These are phyloP conservation scores for Escallonia rubra DNA, from an alignment of 129 eudicot species.

Conservation along the genomic window DNA sequence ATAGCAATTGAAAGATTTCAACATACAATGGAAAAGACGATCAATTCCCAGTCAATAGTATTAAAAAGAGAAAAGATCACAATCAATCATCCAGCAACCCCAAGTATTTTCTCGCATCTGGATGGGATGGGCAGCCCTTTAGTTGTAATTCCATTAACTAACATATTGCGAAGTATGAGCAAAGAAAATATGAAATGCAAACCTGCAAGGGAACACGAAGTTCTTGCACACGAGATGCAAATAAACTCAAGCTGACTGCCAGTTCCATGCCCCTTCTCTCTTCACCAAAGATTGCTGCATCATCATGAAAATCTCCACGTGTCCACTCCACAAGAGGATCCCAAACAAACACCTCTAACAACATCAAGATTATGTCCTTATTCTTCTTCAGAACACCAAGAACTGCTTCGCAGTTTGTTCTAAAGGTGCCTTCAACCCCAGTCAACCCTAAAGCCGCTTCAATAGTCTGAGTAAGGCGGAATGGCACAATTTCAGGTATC, in stretches of 20 bases:
- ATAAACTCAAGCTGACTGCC: constrained; percentile 97
- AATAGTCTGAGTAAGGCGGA: constrained; percentile 91
- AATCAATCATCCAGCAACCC: too few relatives aligned
- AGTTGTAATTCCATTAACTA: too few relatives aligned
- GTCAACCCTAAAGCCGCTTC: constrained; percentile 95
- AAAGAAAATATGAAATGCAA: constrained; percentile 7
- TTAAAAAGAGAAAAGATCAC: too few relatives aligned
- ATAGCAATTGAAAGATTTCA: too few relatives aligned
- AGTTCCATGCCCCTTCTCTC: constrained; percentile 99
- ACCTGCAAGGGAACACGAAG: constrained; percentile 98
- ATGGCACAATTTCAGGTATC: constrained; percentile 98
- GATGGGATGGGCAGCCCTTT: too few relatives aligned
- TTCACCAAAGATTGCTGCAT: constrained; percentile 97
- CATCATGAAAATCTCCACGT: constrained; percentile 97
- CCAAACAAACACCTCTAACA: constrained; percentile 93
- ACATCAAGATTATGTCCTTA: constrained; percentile 87
- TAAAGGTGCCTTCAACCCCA: constrained; percentile 86
- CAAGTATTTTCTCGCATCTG: too few relatives aligned
- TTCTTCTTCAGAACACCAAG: constrained; percentile 78
- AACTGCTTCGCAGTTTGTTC: constrained; percentile 87
- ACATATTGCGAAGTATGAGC: neutral
- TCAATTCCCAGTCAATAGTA: too few relatives aligned
- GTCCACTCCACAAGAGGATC: constrained; percentile 99
- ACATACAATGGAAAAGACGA: too few relatives aligned
- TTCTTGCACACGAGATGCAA: constrained; percentile 99